These are phyloP conservation scores for Aspergillus pseudoglaucus DNA, from an alignment of 2,329 filamentous ascomycete genomes.

Conservation along the genomic window DNA sequence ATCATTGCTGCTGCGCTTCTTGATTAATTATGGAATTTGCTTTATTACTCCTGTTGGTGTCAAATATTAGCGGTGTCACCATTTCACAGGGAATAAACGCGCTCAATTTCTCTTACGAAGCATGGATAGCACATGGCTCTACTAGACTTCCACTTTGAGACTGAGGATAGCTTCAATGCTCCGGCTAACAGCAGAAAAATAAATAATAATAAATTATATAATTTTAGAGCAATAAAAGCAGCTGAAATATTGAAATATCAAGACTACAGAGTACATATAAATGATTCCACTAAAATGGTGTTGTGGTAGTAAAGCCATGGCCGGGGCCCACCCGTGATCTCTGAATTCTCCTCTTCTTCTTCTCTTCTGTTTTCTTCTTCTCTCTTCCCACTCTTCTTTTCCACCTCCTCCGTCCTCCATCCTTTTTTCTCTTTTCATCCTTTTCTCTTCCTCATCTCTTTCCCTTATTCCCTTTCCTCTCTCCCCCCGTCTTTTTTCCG, in stretches of 20 bases:
- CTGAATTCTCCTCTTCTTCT: constrained; percentile 4
- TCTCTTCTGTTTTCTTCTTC: constrained; percentile 5
- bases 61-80: too few species aligned
- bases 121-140: too few species aligned
- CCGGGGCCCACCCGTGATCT: background rate
- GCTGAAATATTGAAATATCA: background rate
- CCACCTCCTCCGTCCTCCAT: background rate
- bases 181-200: background rate
- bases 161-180: too few species aligned
- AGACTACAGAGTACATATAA: background rate
- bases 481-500: constrained; percentile 11
- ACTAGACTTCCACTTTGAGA: too few species aligned
- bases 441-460: constrained; percentile 10
- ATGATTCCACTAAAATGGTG: background rate
- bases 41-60: too few species aligned
- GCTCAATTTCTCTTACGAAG: too few species aligned
- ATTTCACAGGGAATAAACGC: too few species aligned
- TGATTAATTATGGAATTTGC: too few species aligned
- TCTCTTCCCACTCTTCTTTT: background rate
- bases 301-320: background rate
- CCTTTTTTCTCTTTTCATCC: constrained; percentile 4
- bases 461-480: constrained; percentile 13
- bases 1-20: too few species aligned
- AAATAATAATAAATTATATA: background rate
- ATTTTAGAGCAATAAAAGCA: background rate